Conservation (phyloP, 352 stramenopile genomes). For the Globisporangium nunn region DNA sequence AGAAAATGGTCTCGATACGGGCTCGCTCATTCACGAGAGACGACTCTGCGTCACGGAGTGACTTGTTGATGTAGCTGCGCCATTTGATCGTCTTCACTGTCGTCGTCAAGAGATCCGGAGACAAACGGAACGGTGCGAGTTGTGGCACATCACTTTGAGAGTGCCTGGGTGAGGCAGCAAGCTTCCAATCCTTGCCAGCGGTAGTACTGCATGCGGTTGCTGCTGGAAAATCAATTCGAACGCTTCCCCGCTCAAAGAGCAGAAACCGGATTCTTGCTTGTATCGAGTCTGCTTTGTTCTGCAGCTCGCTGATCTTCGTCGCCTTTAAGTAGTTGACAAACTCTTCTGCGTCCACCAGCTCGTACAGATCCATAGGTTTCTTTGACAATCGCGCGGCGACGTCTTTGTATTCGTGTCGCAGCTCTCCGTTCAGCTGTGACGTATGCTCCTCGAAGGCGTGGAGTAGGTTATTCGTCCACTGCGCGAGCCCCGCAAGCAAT, state of each 20-base stretch:
- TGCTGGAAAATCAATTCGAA: slow-evolving; percentile 18
- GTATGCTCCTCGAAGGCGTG: slow-evolving; percentile 46
- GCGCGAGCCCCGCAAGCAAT: slow-evolving; percentile 28
- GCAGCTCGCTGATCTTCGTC: slow-evolving; percentile 33
- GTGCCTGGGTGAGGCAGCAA: neutral
- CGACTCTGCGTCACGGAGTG: slow-evolving; percentile 46
- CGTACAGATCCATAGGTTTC: slow-evolving; percentile 62
- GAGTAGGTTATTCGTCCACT: slow-evolving; percentile 37
- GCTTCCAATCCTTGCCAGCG: neutral
- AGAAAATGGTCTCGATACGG: slow-evolving; percentile 64
- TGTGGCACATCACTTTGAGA: neutral
- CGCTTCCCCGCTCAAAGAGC: slow-evolving; percentile 45
- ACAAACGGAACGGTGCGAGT: slow-evolving; percentile 10
- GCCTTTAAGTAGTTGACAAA: slow-evolving; percentile 48
- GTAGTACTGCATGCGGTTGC: too few species aligned
- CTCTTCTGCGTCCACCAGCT: slow-evolving; percentile 57
- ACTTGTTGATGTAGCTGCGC: slow-evolving; percentile 44
- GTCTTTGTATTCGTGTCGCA: slow-evolving; percentile 71
- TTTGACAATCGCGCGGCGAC: slow-evolving; percentile 50
- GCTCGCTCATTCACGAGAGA: slow-evolving; percentile 49
- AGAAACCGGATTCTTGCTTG: slow-evolving; percentile 61
- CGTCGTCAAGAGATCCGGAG: slow-evolving; percentile 37
- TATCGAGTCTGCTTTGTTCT: slow-evolving; percentile 33
- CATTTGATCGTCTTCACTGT: slow-evolving; percentile 67
- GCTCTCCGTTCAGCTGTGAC: slow-evolving; percentile 33